phyloP scores from a whole-genome alignment of 2,329 filamentous ascomycete genomes.

The Cytospora leucostoma region DNA sequence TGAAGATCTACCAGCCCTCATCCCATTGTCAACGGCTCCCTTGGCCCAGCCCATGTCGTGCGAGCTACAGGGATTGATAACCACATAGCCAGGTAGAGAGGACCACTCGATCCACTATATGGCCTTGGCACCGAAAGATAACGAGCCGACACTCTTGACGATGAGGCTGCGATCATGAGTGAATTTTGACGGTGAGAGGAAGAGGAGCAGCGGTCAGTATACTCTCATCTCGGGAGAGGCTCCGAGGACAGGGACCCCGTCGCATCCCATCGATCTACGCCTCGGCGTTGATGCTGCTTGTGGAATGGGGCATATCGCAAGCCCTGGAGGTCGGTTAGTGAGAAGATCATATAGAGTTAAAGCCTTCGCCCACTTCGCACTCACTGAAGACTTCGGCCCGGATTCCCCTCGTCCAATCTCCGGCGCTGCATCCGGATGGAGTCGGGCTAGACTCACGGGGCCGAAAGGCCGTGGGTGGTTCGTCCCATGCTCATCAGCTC shows the following conservation, averaged over 20 bases:
- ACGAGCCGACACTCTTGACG: not conserved
- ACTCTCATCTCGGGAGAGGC: not conserved
- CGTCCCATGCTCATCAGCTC: too few relatives aligned
- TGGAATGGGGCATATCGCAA: not conserved
- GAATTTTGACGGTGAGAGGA: not conserved
- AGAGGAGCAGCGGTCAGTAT: not conserved
- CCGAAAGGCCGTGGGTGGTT: too few relatives aligned
- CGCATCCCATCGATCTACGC: not conserved
- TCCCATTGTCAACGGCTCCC: not conserved
- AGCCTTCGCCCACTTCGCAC: too few relatives aligned
- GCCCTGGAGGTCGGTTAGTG: not conserved
- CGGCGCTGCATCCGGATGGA: not conserved
- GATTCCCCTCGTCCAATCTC: not conserved
- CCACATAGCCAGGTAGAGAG: not conserved
- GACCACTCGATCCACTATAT: constrained; percentile 9
- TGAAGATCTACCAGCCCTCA: not conserved
- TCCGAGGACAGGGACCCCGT: not conserved
- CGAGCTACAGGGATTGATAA: constrained; percentile 11
- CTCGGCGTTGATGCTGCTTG: not conserved
- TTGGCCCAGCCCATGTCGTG: not conserved
- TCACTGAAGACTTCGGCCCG: not conserved
- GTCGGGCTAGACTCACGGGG: not conserved
- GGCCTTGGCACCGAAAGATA: constrained; percentile 3
- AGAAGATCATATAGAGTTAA: too few relatives aligned
- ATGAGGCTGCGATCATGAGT: not conserved